Percentiles rank a stretch among this genome's conserved stretches.
Evolutionary conservation across 2,329 filamentous ascomycete genomes (phyloP).

Genomic region (Colletotrichum phormii): DNA sequence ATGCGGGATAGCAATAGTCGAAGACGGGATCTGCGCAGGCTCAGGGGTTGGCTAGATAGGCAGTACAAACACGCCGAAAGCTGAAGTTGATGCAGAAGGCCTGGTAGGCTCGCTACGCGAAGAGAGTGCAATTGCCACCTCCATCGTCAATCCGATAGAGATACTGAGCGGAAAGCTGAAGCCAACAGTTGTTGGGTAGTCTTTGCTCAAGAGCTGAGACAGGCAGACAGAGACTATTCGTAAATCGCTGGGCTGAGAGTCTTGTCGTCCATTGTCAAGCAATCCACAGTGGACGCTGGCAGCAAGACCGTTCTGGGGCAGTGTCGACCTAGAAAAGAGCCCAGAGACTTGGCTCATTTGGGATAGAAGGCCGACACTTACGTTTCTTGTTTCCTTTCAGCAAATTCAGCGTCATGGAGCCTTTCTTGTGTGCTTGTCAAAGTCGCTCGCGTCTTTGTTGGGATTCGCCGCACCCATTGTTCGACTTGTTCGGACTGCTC

Average conservation of each 20-base stretch:
- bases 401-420: background rate
- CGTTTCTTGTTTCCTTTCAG: slow-evolving; percentile 12
- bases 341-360: slow-evolving; percentile 10
- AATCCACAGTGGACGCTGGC: background rate
- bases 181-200: background rate
- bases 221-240: background rate
- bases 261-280: background rate
- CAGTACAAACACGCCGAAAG: background rate
- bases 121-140: background rate
- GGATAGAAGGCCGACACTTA: background rate
- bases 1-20: slow-evolving; percentile 25
- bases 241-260: background rate
- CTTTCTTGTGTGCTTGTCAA: background rate
- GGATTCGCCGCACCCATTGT: background rate
- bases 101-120: background rate
- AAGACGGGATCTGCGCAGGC: slow-evolving; percentile 19
- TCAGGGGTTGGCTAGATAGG: background rate
- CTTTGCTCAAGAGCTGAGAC: background rate
- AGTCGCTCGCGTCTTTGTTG: slow-evolving; percentile 13
- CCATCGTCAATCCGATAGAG: background rate
- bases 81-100: background rate
- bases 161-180: background rate
- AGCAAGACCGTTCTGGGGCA: background rate
- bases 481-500: background rate
- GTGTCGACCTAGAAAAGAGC: background rate